phyloP scores from a whole-genome alignment of 2,329 filamentous ascomycete genomes.

The Rhynchosporium agropyri region DNA sequence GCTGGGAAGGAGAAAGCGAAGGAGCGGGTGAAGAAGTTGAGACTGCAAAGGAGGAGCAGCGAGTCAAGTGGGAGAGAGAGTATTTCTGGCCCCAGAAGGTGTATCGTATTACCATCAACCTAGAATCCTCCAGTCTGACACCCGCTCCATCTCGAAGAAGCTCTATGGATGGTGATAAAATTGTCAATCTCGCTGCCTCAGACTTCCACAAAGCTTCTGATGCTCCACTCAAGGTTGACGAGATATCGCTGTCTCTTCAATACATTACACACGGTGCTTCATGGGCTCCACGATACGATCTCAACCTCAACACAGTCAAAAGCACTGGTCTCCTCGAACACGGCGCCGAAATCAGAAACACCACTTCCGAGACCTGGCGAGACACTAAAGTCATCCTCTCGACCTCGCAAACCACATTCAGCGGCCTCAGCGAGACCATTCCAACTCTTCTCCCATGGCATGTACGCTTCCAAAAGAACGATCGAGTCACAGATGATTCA shows the following conservation, averaged over 20 bases:
- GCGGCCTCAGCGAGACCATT: conserved; percentile 51
- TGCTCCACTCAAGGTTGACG: conserved; percentile 28
- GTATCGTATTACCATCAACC: conserved; percentile 39
- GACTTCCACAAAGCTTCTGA: conserved; percentile 36
- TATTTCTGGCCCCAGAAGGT: conserved; percentile 51
- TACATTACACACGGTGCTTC: conserved; percentile 36
- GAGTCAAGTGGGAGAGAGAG: conserved; percentile 49
- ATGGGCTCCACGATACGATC: conserved; percentile 54
- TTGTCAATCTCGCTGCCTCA: conserved; percentile 50
- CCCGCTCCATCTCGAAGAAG: conserved; percentile 49
- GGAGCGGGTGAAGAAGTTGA: conserved; percentile 42
- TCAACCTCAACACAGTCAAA: conserved; percentile 47
- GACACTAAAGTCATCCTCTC: conserved; percentile 49
- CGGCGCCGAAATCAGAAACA: conserved; percentile 56
- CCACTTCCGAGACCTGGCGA: conserved; percentile 52
- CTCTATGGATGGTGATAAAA: conserved; percentile 54
- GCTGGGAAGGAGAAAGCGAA: conserved; percentile 44
- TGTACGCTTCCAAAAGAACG: conserved; percentile 45
- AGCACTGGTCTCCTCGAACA: conserved; percentile 47
- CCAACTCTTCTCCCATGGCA: conserved; percentile 52
- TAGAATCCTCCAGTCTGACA: conserved; percentile 54
- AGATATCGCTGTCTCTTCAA: conserved; percentile 22
- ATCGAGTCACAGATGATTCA: conserved; percentile 27
- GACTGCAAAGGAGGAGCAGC: conserved; percentile 21
- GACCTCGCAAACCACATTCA: conserved; percentile 54